Evolutionary conservation across 2,329 filamentous ascomycete genomes (phyloP).

Genomic region (Bipolaris sorokiniana): DNA sequence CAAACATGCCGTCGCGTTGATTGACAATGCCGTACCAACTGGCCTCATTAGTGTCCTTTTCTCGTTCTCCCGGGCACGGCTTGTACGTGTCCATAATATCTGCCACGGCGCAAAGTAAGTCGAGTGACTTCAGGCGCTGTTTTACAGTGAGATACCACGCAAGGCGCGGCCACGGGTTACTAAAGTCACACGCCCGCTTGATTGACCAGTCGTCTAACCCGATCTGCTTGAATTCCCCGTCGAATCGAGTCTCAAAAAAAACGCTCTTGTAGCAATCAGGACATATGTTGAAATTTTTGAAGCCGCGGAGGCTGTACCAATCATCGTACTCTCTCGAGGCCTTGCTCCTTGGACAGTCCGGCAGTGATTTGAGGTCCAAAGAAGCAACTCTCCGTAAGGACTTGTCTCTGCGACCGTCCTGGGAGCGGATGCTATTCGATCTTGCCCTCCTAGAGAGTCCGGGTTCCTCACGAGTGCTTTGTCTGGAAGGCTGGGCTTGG

Average conservation of each 20-base stretch:
- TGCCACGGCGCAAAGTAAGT: constrained; percentile 72
- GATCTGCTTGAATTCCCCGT: constrained; percentile 68
- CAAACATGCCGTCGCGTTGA: constrained; percentile 65
- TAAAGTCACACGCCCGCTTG: constrained; percentile 77
- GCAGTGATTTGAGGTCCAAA: constrained; percentile 34
- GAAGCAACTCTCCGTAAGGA: constrained; percentile 12
- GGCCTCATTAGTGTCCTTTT: constrained; percentile 56
- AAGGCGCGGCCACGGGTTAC: constrained; percentile 80
- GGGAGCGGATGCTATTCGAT: constrained; percentile 38
- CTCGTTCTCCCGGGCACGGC: constrained; percentile 64
- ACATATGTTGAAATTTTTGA: constrained; percentile 78
- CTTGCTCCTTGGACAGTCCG: constrained; percentile 71
- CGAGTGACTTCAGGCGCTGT: constrained; percentile 68
- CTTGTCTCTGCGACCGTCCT: constrained; percentile 35
- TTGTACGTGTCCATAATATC: constrained; percentile 62
- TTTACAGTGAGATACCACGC: constrained; percentile 83
- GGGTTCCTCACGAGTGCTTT: constrained; percentile 29
- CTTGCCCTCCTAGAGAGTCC: constrained; percentile 27
- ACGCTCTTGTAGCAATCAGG: constrained; percentile 76
- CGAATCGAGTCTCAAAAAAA: constrained; percentile 72
- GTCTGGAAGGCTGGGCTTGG: constrained; percentile 20
- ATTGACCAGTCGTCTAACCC: constrained; percentile 63
- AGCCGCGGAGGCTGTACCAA: constrained; percentile 78
- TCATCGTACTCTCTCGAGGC: constrained; percentile 70
- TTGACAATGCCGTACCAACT: constrained; percentile 80